Percentiles rank a stretch among this genome's conserved stretches.
Evolutionary conservation across 768 basidiomycete species (phyloP).

Genomic region (Multifurca ochricompacta): DNA sequence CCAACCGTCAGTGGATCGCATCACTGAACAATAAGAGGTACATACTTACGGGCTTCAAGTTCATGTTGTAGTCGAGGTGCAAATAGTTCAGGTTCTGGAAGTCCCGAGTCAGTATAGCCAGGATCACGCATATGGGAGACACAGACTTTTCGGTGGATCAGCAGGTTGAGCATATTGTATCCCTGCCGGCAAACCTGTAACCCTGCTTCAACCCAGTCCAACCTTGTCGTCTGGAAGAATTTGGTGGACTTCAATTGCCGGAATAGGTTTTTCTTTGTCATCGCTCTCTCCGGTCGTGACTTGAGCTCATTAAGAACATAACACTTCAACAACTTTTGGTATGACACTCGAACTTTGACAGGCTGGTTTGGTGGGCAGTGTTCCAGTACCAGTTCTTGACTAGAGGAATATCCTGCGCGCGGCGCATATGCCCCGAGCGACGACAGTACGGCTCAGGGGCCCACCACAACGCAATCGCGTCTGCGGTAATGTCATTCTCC

Average conservation of each 20-base stretch:
- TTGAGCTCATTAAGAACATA: slow-evolving; percentile 93
- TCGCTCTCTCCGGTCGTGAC: slow-evolving; percentile 85
- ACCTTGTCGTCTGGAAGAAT: slow-evolving; percentile 96
- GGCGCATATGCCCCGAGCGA: slow-evolving; percentile 84
- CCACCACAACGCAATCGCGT: slow-evolving; percentile 98
- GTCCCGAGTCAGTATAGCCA: slow-evolving; percentile 3
- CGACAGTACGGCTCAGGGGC: slow-evolving; percentile 93
- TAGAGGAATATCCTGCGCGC: slow-evolving; percentile 91
- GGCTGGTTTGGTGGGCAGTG: slow-evolving; percentile 95
- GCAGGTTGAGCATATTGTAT: slow-evolving; percentile 97
- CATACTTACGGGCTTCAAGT: slow-evolving; percentile 91
- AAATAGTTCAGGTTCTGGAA: slow-evolving; percentile 81
- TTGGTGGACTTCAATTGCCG: slow-evolving; percentile 96
- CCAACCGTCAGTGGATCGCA: slow-evolving; percentile 14
- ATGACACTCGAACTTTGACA: slow-evolving; percentile 97
- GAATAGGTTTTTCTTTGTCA: slow-evolving; percentile 98
- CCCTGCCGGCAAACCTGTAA: slow-evolving; percentile 98
- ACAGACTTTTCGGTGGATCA: slow-evolving; percentile 93
- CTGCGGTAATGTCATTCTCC: slow-evolving; percentile 88
- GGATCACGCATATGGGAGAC: neutral
- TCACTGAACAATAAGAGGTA: neutral
- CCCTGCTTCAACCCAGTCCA: slow-evolving; percentile 99
- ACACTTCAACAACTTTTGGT: slow-evolving; percentile 95
- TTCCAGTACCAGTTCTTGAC: slow-evolving; percentile 99
- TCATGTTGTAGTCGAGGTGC: slow-evolving; percentile 97